Evolutionary conservation across 1,139 yeast species (phyloP), one percentile per base, ranked within the genome.

Genomic region (Hyphopichia burtonii): DNA sequence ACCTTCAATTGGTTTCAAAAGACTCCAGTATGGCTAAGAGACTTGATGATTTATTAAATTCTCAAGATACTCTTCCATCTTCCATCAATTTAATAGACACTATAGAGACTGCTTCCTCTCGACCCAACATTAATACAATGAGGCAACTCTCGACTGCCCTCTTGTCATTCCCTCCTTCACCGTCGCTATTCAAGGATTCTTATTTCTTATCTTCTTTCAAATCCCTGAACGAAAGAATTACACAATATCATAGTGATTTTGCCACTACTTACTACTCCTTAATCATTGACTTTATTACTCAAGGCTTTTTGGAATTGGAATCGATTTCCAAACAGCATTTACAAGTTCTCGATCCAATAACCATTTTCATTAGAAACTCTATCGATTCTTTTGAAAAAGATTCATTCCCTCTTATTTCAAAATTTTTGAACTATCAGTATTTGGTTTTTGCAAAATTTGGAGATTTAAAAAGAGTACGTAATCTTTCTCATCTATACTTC

Each of bases 381-480:
- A 15, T 15, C 14, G 18, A 30, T 4, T 16, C 18, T 6, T 16
- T 14, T 6, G 31, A 27, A 5, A 14, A 12, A 16, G 17, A 30
- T n/a, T 5, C 28, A 4, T 9, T 11, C 11, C 11, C 28, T 11
- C 11, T 25, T 9, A 25, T 25, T 4, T 25, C 28, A 25, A 25
- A 25, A 25, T 10, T 25, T 9, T 25, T 25, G 11, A 12, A 32
- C 32, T 16, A 38, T 22, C 14, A 38, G 14, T 15, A 9, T 12
- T 9, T 28, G 22, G 16, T 11, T 19, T n/a, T 50, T 33, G 43
- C 45, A 12, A 47, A 51, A 18, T 59, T 55, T 45, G 52, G 52
- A 9, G 65, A 65, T 40, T 35, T 41, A 8, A 65, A 63, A 41
- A 49, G 74, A 38, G 53, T 67, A 9, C 52, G 64, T 41, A 65